Base-by-base conservation (phyloP, 2,329 filamentous ascomycete genomes). In the Trichoderma lentiforme region DNA sequence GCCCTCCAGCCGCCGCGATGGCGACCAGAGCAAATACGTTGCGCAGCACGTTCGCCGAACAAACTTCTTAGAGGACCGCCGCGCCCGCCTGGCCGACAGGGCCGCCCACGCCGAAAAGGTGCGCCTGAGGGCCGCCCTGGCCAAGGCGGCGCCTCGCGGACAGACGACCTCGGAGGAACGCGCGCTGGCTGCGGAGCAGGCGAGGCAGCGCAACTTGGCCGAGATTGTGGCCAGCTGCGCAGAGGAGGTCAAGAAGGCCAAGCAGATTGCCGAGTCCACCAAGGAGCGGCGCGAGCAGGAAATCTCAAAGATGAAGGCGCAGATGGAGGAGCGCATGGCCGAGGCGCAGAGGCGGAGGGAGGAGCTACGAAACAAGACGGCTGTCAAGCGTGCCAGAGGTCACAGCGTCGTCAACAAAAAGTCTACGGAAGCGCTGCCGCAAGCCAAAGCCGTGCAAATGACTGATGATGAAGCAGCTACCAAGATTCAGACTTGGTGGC, bases 31-130 rank as follows among this genome's bases (percentile, higher is more conserved):
- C 84, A 93, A 92, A 79, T 88, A 93, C 80, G 85, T 94, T 70
- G 92, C 92, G 71, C 92, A 94, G 79, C 92, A 94, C 79, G 85
- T 94, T 71, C 92, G 93, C 57, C 90, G 93, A 68, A 91, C 92
- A 63, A 93, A 92, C 18, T 95, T 95, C 72, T 88, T 95, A 73
- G 93, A 95, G 80, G 91, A 92, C 75, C 90, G 93, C 73, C 94
- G 93, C 79, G 92, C 93, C 15, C 88, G 93, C 24, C 86, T 96
- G 21, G 93, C 93, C 70, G 93, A 95, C 80, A 86, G 93, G 71
- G 93, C 93, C 32, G 92, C 92, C 8, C 93, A 96, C 80, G 93
- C 92, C 26, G 93, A 96, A 81, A 93, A 95, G 79, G 93, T 96
- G 18, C 90, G 93, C 66, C 82, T 94, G 73, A 88, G 92, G 43